These are phyloP conservation scores for Hibiscus trionum DNA, from an alignment of 345 rosid genomes.

Conservation along the genomic window DNA sequence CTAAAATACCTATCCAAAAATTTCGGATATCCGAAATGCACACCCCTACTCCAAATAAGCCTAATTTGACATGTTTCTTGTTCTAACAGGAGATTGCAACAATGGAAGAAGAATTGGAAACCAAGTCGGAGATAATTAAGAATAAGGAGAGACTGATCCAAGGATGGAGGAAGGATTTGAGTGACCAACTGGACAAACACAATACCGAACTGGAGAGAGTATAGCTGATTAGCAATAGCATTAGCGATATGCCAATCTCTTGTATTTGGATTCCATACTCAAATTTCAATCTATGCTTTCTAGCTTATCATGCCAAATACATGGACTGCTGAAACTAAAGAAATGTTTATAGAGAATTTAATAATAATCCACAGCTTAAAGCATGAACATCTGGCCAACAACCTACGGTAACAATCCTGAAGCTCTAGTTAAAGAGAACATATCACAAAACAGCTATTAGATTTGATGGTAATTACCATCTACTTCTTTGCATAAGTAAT, in stretches of 20 bases:
- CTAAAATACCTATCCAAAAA: too few relatives aligned
- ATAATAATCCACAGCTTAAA: too few relatives aligned
- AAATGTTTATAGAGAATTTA: background rate
- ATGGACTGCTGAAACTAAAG: background rate
- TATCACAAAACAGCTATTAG: background rate
- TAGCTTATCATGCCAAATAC: background rate
- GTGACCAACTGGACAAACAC: constrained; percentile 62
- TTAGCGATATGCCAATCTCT: too few relatives aligned
- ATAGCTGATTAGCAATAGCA: background rate
- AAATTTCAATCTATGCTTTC: background rate
- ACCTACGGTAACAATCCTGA: background rate
- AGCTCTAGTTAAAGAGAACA: background rate
- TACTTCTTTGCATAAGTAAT: constrained; percentile 94
- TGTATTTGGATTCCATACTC: background rate
- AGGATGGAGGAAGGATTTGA: constrained; percentile 62
- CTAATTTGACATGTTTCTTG: background rate
- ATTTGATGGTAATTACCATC: constrained; percentile 10
- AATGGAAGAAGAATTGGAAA: constrained; percentile 76
- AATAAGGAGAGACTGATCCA: constrained; percentile 56
- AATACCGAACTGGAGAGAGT: constrained; percentile 61
- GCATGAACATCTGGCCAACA: background rate
- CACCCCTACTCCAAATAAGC: background rate
- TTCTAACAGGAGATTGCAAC: constrained; percentile 55
- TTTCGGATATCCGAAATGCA: too few relatives aligned
- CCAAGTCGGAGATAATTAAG: constrained; percentile 51